Evolutionary conservation across 345 rosid genomes (phyloP), one percentile per base, ranked within the genome.

Genomic region (Hypericum perforatum): DNA sequence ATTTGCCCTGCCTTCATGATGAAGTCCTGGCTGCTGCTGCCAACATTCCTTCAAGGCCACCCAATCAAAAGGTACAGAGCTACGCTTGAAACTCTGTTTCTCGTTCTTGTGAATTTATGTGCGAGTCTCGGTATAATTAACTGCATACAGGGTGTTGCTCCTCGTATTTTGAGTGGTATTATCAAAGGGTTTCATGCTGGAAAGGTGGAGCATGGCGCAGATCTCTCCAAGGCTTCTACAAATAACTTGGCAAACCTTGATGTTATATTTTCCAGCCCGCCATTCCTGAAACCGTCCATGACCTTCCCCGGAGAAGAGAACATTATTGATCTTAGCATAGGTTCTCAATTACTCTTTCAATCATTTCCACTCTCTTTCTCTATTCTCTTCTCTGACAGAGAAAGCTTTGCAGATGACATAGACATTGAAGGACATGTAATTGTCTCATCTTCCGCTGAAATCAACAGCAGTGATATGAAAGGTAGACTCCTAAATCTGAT

Each of bases 1-100:
- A 83, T 65, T 78, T 83, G 60, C 89, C 98, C 57, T 66, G 72
- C 66, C 75, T 92, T 70, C 86, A 85, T 52, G 84, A 85, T 71
- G 64, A 79, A 66, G 85, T 78, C 55, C 77, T 92, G 62, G 85
- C 84, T 37, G 85, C 89, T 50, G 84, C 86, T 66, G 76, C 81
- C 52, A 88, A 78, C 43, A 75, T 86, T 66, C 54, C 84, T 42
- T 55, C 66, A 47, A 59, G 51, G 62, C 64, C 62, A 39, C 74
- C 80, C n/a, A 59, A 15, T 49, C 77, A 65, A 60, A 77, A 78
- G 75, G 92, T 81, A 68, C 52, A 13, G 39, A 15, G 22, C 56
- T 37, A 36, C 39, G 47, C 43, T 56, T 63, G 37, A 43, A 45
- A 39, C 32, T 56, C 6, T 52, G 49, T 57, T 15, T 6, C 39